These are phyloP conservation scores for Gaertneriomyces semiglobifer DNA, from an alignment of 192 early-diverging fungal genomes.

Conservation along the genomic window DNA sequence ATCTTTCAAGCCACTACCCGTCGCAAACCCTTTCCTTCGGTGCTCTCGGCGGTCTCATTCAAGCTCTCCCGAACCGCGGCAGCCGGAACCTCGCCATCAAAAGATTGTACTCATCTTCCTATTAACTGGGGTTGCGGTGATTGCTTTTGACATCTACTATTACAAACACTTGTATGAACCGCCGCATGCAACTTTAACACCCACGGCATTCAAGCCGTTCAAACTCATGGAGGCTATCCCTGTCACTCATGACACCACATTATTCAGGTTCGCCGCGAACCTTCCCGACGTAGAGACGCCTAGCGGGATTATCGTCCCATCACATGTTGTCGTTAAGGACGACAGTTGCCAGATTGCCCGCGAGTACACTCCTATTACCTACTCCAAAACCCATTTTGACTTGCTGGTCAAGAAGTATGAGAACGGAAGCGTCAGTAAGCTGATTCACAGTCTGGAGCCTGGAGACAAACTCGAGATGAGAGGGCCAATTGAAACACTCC, in stretches of 20 bases:
- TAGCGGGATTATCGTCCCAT: constrained; percentile 29
- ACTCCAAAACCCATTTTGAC: constrained; percentile 63
- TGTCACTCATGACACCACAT: constrained; percentile 35
- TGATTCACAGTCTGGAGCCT: constrained; percentile 55
- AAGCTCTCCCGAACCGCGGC: constrained; percentile 4
- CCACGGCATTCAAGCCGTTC: constrained; percentile 29
- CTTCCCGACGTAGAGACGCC: constrained; percentile 11
- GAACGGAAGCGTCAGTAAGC: constrained; percentile 63
- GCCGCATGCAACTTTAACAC: constrained; percentile 11
- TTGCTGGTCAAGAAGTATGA: constrained; percentile 78
- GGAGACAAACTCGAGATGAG: constrained; percentile 70
- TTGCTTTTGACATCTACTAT: constrained; percentile 24
- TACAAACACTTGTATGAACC: constrained; percentile 12
- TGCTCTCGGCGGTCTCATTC: background rate
- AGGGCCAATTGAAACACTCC: constrained; percentile 71
- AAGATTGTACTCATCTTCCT: constrained; percentile 12
- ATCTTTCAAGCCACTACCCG: no score
- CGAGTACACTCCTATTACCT: constrained; percentile 75
- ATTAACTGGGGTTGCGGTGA: background rate
- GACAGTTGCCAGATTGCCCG: constrained; percentile 62
- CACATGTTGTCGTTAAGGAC: constrained; percentile 58
- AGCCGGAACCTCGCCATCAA: constrained; percentile 10
- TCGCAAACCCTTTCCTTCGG: no score
- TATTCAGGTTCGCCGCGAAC: constrained; percentile 34
- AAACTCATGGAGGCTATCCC: constrained; percentile 36